A percentile compares a stretch with the other conserved stretches of the same genome.
Conservation (phyloP, 768 basidiomycete genomes). For the Roridomyces roridus region DNA sequence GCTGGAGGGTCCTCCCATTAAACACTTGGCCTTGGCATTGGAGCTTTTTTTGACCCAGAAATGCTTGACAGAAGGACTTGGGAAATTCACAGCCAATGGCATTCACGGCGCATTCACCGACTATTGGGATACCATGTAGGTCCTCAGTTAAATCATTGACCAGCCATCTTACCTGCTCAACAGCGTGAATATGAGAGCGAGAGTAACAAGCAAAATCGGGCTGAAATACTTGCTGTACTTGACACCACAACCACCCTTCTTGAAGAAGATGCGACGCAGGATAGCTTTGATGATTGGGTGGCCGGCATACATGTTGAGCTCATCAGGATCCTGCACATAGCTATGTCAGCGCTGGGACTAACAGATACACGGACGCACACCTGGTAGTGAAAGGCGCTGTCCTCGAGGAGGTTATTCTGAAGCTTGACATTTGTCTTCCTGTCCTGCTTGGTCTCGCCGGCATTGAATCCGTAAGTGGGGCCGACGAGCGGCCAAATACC, state of each 20-base stretch:
- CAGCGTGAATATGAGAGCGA: slow-evolving; percentile 23
- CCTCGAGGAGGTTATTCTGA: not conserved
- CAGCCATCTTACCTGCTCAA: not conserved
- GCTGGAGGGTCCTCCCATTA: slow-evolving; percentile 33
- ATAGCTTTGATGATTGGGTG: slow-evolving; percentile 16
- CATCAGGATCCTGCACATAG: not conserved
- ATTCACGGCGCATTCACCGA: slow-evolving; percentile 34
- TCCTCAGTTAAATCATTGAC: not conserved
- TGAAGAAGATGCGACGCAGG: slow-evolving; percentile 20
- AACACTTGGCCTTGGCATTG: slow-evolving; percentile 31
- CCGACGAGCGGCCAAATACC: slow-evolving; percentile 2
- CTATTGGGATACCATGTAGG: slow-evolving; percentile 37
- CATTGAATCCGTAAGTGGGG: not conserved
- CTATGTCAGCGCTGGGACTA: not conserved
- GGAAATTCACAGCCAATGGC: slow-evolving; percentile 25
- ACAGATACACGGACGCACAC: not conserved
- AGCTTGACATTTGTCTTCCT: not conserved
- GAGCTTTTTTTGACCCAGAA: slow-evolving; percentile 37
- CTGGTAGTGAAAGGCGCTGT: slow-evolving; percentile 6
- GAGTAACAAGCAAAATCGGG: slow-evolving; percentile 19
- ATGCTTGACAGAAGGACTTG: slow-evolving; percentile 31
- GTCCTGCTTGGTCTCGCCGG: not conserved
- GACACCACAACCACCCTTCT: slow-evolving; percentile 18
- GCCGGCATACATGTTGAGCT: slow-evolving; percentile 8
- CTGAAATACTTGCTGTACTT: slow-evolving; percentile 14